Base-by-base conservation (phyloP, 805 yeast species). In the Metschnikowia rubicola region DNA sequence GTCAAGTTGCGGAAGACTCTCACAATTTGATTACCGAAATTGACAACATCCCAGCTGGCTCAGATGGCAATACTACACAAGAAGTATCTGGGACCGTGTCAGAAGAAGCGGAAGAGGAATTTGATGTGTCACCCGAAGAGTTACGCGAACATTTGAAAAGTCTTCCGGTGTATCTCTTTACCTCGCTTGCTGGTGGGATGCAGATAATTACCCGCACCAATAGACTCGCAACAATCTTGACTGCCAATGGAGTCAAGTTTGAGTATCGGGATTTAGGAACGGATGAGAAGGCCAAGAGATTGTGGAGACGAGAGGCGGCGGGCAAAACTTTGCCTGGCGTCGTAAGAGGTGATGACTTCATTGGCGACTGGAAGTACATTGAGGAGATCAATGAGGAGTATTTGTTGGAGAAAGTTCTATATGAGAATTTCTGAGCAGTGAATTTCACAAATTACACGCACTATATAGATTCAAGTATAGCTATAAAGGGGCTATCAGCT, bases 141-240 rank as follows among this genome's bases (percentile, higher is more conserved):
- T 56, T 71, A 39, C 68, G 74, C 41, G 67, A 67, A 55, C 74
- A 73, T 52, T 59, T 71, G 40, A 70, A 71, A 50, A 58, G 73
- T n/a, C 70, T 63, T 47, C 91, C 94, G 2, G 83, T 89, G 19
- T 88, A 80, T 63, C 63, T 90, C 26, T 89, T 75, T 68, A 90
- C 97, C 0, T 91, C 97, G 0, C 71, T 89, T 37, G 92, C 96
- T 0, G 95, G 96, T 28, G 95, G 94, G 1, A 83, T 81, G 77
- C 86, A 85, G 62, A 80, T 91, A 64, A 79, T 83, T 53, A 78
- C 84, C 12, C 74, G 91, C 56, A 89, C 96, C 12, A 87, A 86
- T 59, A 72, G 95, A 46, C 66, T 91, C 47, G 78, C 78, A 10
- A 84, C 89, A 0, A 87, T 90, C 44, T 73, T 90, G 43, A 77